Conservation (phyloP, 306 rosid genomes). For the Gynostemma pentaphyllum region DNA sequence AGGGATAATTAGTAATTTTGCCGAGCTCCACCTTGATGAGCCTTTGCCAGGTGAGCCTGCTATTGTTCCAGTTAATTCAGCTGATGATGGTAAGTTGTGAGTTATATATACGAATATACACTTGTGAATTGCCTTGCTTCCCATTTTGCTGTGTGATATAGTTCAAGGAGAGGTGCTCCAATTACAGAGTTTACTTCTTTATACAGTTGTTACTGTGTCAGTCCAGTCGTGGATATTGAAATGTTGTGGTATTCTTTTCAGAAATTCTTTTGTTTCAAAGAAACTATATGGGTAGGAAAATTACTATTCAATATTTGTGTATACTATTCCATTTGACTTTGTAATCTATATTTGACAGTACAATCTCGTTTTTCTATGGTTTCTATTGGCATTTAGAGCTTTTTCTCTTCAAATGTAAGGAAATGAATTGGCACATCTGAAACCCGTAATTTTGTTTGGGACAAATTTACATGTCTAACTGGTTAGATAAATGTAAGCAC, state of each 20-base stretch:
- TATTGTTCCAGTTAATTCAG: constrained; percentile 43
- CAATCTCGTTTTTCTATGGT: not conserved
- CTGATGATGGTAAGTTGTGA: constrained; percentile 23
- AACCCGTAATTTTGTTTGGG: not conserved
- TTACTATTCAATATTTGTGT: not conserved
- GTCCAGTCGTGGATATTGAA: constrained; percentile 2
- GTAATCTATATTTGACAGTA: not conserved
- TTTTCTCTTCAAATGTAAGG: not conserved
- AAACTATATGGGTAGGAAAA: not conserved
- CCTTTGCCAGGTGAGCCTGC: constrained; percentile 33
- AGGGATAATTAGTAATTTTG: constrained; percentile 24
- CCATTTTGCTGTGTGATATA: constrained; percentile 9
- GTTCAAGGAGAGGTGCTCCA: constrained; percentile 8
- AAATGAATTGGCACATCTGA: not conserved
- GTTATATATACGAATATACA: constrained; percentile 14
- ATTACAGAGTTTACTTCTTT: constrained; percentile 10
- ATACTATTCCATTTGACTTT: not conserved
- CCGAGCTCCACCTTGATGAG: constrained; percentile 33
- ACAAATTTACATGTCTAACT: not conserved
- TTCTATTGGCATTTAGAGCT: not conserved
- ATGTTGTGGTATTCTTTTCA: not conserved
- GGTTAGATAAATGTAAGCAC: not conserved
- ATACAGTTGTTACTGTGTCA: not conserved
- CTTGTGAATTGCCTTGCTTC: constrained; percentile 9
- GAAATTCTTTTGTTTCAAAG: no score